phyloP scores from a whole-genome alignment of 495 filamentous ascomycete species.

The Talaromyces borbonicus region DNA sequence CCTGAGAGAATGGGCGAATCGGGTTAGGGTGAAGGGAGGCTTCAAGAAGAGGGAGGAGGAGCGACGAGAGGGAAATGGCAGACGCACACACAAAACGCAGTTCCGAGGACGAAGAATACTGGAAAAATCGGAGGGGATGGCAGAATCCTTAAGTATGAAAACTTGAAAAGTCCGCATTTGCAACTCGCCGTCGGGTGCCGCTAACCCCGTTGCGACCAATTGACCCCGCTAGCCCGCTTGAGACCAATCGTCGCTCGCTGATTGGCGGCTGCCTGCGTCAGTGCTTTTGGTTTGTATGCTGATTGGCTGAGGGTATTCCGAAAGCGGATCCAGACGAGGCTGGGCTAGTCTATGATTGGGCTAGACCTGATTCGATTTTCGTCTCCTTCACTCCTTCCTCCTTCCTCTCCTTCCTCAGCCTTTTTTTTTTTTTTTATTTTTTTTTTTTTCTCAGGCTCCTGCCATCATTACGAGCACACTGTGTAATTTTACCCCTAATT shows the following conservation, averaged over 20 bases:
- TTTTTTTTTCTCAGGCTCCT: too few species aligned
- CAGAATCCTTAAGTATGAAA: slow-evolving; percentile 45
- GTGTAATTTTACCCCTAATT: too few species aligned
- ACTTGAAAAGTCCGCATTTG: slow-evolving; percentile 30
- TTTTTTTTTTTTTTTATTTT: too few species aligned
- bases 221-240: slow-evolving; percentile 26
- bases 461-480: too few species aligned
- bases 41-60: slow-evolving; percentile 12
- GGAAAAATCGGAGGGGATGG: slow-evolving; percentile 38
- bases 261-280: slow-evolving; percentile 20
- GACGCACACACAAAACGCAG: slow-evolving; percentile 18
- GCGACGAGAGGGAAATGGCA: slow-evolving; percentile 10
- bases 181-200: slow-evolving; percentile 25
- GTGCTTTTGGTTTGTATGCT: slow-evolving; percentile 2
- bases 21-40: slow-evolving; percentile 6
- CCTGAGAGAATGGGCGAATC: neutral
- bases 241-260: slow-evolving; percentile 21
- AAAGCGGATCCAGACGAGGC: slow-evolving; percentile 7
- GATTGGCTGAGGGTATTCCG: slow-evolving; percentile 3
- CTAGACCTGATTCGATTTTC: too few species aligned
- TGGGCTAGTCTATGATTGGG: too few species aligned
- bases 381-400: too few species aligned
- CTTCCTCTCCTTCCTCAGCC: too few species aligned
- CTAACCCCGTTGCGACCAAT: slow-evolving; percentile 34
- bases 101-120: slow-evolving; percentile 28